These are phyloP conservation scores for Penicillium sp. DNA, from an alignment of 2,329 filamentous ascomycete genomes.

Conservation along the genomic window DNA sequence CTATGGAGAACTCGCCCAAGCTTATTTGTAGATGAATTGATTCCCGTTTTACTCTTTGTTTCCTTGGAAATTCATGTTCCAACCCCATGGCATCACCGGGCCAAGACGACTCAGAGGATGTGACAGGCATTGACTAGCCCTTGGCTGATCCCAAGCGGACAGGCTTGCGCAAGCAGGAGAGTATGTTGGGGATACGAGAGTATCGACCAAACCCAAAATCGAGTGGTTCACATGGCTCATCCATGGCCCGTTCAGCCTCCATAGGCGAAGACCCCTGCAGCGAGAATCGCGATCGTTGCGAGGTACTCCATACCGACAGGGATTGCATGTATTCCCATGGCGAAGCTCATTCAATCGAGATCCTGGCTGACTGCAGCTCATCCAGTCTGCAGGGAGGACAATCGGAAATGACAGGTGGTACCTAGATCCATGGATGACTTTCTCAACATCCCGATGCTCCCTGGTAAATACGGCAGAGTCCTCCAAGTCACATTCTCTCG, in stretches of 20 bases:
- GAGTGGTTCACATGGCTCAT: slow-evolving; percentile 3
- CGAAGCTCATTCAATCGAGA: slow-evolving; percentile 5
- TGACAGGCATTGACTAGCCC: too few relatives aligned
- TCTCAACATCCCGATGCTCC: too few relatives aligned
- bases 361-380: slow-evolving; percentile 2
- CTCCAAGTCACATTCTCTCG: background rate
- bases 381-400: slow-evolving; percentile 1
- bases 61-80: too few relatives aligned
- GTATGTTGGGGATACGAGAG: background rate
- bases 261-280: slow-evolving; percentile 7
- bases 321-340: slow-evolving; percentile 8
- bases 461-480: too few relatives aligned
- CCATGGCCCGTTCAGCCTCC: slow-evolving; percentile 5
- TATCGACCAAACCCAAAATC: slow-evolving; percentile 4
- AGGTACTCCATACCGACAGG: slow-evolving; percentile 3
- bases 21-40: slow-evolving; percentile 1
- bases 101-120: too few relatives aligned
- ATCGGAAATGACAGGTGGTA: background rate
- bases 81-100: too few relatives aligned
- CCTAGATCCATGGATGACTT: too few relatives aligned
- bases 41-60: too few relatives aligned
- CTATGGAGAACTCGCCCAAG: slow-evolving; percentile 3
- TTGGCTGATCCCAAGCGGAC: too few relatives aligned
- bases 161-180: background rate
- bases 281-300: slow-evolving; percentile 6